These are phyloP conservation scores for Elongisporangium prolatum DNA, from an alignment of 352 stramenopile species.

Conservation along the genomic window DNA sequence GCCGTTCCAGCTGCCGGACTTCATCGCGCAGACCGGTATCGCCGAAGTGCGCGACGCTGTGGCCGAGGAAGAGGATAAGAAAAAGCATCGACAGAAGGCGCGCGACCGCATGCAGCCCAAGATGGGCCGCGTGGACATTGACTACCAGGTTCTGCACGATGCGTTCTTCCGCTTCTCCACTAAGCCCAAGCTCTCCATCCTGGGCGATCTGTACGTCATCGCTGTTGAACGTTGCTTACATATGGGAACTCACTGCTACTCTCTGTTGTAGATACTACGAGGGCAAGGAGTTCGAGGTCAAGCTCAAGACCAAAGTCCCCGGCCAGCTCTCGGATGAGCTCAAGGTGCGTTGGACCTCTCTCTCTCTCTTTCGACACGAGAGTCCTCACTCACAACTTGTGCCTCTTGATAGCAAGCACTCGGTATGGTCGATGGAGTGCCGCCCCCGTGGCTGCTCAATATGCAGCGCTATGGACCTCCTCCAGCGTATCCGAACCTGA, in stretches of 20 bases:
- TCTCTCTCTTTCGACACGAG: not conserved
- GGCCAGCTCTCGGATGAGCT: conserved; percentile 86
- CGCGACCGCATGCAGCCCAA: conserved; percentile 93
- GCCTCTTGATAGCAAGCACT: conserved; percentile 68
- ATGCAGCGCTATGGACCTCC: conserved; percentile 98
- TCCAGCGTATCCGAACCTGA: conserved; percentile 94
- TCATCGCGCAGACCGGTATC: conserved; percentile 96
- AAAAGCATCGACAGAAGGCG: conserved; percentile 91
- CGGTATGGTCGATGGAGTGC: conserved; percentile 91
- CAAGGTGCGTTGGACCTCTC: conserved; percentile 23
- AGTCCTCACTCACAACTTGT: not conserved
- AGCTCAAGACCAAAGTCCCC: conserved; percentile 87
- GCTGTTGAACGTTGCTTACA: conserved; percentile 23
- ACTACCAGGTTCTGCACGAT: conserved; percentile 97
- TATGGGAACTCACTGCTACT: not conserved
- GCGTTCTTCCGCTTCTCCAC: conserved; percentile 99
- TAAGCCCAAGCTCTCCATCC: conserved; percentile 90
- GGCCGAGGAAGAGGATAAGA: conserved; percentile 86
- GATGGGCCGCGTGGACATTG: conserved; percentile 96
- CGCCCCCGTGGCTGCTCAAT: conserved; percentile 97
- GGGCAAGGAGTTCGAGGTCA: conserved; percentile 95
- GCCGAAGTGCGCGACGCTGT: conserved; percentile 70
- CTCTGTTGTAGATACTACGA: conserved; percentile 91
- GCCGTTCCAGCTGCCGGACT: conserved; percentile 94
- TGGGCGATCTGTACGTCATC: conserved; percentile 69